These are phyloP conservation scores for Solanum etuberosum DNA, from an alignment of 257 asterid species.

Conservation along the genomic window DNA sequence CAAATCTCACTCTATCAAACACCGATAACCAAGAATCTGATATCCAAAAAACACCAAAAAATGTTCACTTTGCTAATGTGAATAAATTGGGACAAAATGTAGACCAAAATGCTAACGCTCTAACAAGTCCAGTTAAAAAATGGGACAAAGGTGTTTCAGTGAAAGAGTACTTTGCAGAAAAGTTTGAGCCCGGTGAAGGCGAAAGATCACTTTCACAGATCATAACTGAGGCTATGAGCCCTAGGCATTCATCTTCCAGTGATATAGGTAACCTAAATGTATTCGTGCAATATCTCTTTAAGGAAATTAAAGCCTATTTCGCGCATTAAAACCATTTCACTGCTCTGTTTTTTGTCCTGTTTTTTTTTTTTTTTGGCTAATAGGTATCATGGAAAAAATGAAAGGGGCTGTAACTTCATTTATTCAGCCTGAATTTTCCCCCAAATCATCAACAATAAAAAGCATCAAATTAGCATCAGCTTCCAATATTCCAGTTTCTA, in stretches of 20 bases:
- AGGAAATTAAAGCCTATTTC: neutral
- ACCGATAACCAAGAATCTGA: slow-evolving; percentile 5
- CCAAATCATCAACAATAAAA: slow-evolving; percentile 2
- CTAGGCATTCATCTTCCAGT: slow-evolving; percentile 24
- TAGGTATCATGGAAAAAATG: slow-evolving; percentile 67
- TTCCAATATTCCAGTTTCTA: neutral
- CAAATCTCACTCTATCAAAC: slow-evolving; percentile 25
- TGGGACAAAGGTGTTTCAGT: slow-evolving; percentile 86
- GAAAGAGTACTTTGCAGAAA: slow-evolving; percentile 69
- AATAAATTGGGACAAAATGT: slow-evolving; percentile 1
- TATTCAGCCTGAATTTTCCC: slow-evolving; percentile 41
- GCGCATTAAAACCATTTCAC: neutral
- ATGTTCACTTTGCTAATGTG: neutral
- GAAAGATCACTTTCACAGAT: slow-evolving; percentile 86
- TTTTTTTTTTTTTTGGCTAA: neutral
- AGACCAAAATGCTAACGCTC: neutral
- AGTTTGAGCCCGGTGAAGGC: slow-evolving; percentile 87
- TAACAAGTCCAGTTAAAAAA: slow-evolving; percentile 23
- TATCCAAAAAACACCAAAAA: neutral
- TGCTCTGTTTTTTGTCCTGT: neutral
- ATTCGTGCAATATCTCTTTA: neutral
- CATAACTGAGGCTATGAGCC: slow-evolving; percentile 76
- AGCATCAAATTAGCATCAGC: slow-evolving; percentile 8
- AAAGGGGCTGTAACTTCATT: slow-evolving; percentile 64
- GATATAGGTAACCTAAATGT: slow-evolving; percentile 4